Conservation (phyloP, 2,329 filamentous ascomycete genomes). For the Penicillium brasilianum region DNA sequence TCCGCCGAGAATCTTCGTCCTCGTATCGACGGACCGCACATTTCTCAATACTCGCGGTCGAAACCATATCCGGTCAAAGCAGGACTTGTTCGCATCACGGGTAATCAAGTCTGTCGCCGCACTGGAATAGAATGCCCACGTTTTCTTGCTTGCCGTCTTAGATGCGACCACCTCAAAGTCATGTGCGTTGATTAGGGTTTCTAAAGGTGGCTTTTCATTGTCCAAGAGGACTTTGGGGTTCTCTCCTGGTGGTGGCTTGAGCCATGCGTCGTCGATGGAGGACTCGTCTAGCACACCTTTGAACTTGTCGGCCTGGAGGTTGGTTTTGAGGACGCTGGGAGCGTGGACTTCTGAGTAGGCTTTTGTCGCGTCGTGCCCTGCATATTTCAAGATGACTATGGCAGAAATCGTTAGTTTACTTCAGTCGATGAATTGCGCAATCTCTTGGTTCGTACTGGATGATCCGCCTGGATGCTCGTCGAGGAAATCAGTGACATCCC, state of each 20-base stretch:
- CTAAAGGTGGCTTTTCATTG: slow-evolving; percentile 56
- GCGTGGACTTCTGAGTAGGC: slow-evolving; percentile 54
- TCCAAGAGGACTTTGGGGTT: slow-evolving; percentile 34
- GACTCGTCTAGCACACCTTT: slow-evolving; percentile 57
- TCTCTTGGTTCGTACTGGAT: slow-evolving; percentile 45
- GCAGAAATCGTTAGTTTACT: slow-evolving; percentile 4
- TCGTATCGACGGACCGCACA: slow-evolving; percentile 58
- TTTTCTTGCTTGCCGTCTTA: slow-evolving; percentile 62
- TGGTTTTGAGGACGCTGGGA: slow-evolving; percentile 52
- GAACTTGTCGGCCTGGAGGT: slow-evolving; percentile 51
- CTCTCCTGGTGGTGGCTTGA: slow-evolving; percentile 45
- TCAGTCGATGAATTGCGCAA: not conserved
- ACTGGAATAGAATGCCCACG: slow-evolving; percentile 73
- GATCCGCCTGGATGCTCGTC: slow-evolving; percentile 67
- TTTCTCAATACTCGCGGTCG: slow-evolving; percentile 64
- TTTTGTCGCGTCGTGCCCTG: slow-evolving; percentile 52
- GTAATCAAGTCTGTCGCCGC: slow-evolving; percentile 68
- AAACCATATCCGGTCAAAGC: slow-evolving; percentile 63
- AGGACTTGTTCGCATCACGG: slow-evolving; percentile 58
- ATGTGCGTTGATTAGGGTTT: slow-evolving; percentile 62
- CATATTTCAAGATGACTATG: slow-evolving; percentile 52
- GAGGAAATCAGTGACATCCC: slow-evolving; percentile 70
- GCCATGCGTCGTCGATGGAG: slow-evolving; percentile 57
- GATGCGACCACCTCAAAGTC: slow-evolving; percentile 66
- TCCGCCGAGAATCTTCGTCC: slow-evolving; percentile 61